These are phyloP conservation scores for Penicillium polonicum DNA, from an alignment of 2,329 filamentous ascomycete species.

Conservation along the genomic window DNA sequence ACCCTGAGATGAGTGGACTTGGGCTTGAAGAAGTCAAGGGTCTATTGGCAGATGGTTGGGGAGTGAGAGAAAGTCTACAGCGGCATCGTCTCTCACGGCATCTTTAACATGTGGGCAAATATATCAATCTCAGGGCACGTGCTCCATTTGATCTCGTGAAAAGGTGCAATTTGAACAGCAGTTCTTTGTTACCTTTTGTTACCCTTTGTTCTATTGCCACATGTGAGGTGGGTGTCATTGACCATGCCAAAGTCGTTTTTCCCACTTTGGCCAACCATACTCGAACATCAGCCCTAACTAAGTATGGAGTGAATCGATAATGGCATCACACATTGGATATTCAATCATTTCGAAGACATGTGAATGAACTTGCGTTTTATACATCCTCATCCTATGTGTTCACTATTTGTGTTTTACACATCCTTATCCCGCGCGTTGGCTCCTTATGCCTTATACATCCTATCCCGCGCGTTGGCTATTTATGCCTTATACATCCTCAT, in stretches of 20 bases:
- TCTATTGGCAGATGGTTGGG: constrained; percentile 71
- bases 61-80: constrained; percentile 54
- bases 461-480: no score
- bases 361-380: no score
- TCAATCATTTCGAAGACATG: not conserved
- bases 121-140: not conserved
- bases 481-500: no score
- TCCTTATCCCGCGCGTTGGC: no score
- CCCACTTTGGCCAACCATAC: not conserved
- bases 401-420: no score
- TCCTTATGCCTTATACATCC: no score
- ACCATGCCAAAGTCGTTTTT: not conserved
- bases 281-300: not conserved
- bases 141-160: not conserved
- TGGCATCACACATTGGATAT: not conserved
- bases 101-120: not conserved
- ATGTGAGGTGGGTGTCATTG: not conserved
- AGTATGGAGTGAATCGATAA: not conserved
- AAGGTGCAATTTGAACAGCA: not conserved
- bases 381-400: no score
- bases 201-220: not conserved
- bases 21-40: constrained; percentile 76
- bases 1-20: constrained; percentile 82
- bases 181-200: not conserved
- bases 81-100: constrained; percentile 1